Evolutionary conservation across 768 basidiomycete species (phyloP).

Genomic region (Chalciporus chontae): DNA sequence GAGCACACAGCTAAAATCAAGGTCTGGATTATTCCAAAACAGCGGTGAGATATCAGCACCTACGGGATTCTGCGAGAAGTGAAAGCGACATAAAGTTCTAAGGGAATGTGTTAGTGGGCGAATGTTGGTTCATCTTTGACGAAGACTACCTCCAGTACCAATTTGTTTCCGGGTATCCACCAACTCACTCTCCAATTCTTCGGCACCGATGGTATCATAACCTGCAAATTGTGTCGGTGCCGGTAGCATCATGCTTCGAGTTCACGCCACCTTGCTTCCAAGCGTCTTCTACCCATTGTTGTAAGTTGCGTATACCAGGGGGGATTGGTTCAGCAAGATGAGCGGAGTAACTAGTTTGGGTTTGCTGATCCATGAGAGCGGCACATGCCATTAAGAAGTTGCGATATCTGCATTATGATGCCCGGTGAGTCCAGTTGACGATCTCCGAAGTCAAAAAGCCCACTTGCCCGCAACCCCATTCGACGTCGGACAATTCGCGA

Average conservation of each 20-base stretch:
- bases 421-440: constrained; percentile 2
- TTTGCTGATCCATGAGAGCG: constrained; percentile 62
- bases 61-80: constrained; percentile 79
- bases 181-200: constrained; percentile 50
- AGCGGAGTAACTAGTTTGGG: constrained; percentile 59
- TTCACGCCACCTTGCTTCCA: constrained; percentile 59
- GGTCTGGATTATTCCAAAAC: background rate
- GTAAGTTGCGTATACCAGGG: constrained; percentile 73
- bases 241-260: background rate
- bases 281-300: constrained; percentile 76
- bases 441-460: constrained; percentile 1
- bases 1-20: constrained; percentile 46
- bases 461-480: constrained; percentile 67
- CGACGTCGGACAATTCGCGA: constrained; percentile 55
- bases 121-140: background rate
- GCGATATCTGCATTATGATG: constrained; percentile 55
- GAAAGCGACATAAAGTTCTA: constrained; percentile 80
- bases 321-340: constrained; percentile 52
- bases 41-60: constrained; percentile 24
- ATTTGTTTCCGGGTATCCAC: constrained; percentile 70
- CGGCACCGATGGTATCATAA: constrained; percentile 68
- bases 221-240: constrained; percentile 36
- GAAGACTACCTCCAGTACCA: constrained; percentile 64
- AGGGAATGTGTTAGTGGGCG: background rate
- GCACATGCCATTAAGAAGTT: constrained; percentile 81